Evolutionary conservation across 2,329 filamentous ascomycete species (phyloP), one percentile per base, ranked within the genome.

Genomic region (Podosphaera fusca): DNA sequence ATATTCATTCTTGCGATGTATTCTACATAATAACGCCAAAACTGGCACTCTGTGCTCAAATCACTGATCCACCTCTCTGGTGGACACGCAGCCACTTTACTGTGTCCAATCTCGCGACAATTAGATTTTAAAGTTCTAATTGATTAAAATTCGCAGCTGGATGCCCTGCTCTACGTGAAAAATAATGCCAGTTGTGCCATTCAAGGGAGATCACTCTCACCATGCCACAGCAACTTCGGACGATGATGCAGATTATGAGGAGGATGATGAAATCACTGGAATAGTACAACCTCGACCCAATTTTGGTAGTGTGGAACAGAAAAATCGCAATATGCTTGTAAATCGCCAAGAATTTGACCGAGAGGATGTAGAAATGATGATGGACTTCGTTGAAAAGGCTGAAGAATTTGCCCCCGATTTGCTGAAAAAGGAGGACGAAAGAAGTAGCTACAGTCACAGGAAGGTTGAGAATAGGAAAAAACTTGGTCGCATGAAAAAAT

Each of bases 381-480:
- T 61, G 49, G 53, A 59, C 29, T 59, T 58, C 29, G 61, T 60
- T 35, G 68, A 68, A 56, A 67, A 69, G 36, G 67, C 64, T 4
- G 68, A 69, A 38, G 62, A 62, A 2, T 21, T 21, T 21, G 21
- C 21, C 21, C 21, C 21, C 21, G 21, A 21, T 21, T 21, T 21
- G 21, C 21, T 21, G 21, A 21, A 21, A 21, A 68, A 71, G 30
- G 70, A 70, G 49, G 67, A 71, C 55, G 64, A 66, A 10, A 46
- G 63, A 65, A 46, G 60, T 64, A 55, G 61, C 54, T 55, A 36
- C 57, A 50, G 65, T 7, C 69, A 68, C 33, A 72, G 72, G 58
- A 69, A 73, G 58, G 66, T 67, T 46, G 68, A 66, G 49, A 67
- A 69, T 62, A 65, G 58, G 30, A 66, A 66, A 59, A 64, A 64